Conservation (phyloP, 345 rosid genomes). For the Clarkia xantiana region DNA sequence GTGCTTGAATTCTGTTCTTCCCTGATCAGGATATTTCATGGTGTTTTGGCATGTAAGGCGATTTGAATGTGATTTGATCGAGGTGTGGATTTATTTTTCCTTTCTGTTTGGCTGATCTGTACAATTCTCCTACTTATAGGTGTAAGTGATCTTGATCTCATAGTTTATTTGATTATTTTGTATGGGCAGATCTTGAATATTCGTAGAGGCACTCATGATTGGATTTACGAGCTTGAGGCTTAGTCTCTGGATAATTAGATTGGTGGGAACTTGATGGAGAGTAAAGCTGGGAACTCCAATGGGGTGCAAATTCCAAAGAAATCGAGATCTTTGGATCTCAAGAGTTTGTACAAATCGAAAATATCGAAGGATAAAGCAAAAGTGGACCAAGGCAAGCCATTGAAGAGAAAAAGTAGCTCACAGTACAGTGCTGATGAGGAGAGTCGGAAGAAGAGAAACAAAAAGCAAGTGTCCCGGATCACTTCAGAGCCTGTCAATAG, state of each 20-base stretch:
- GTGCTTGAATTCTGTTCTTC: too few relatives aligned
- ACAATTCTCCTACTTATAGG: too few relatives aligned
- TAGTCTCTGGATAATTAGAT: slow-evolving; percentile 22
- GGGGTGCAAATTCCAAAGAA: slow-evolving; percentile 63
- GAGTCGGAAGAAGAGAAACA: slow-evolving; percentile 45
- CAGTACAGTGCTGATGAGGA: slow-evolving; percentile 22
- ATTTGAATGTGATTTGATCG: too few relatives aligned
- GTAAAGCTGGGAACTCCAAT: slow-evolving; percentile 46
- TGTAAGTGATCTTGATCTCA: too few relatives aligned
- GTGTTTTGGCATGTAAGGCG: too few relatives aligned
- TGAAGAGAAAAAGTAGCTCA: slow-evolving; percentile 46
- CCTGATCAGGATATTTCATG: too few relatives aligned
- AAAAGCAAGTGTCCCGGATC: slow-evolving; percentile 41
- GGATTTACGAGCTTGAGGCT: slow-evolving; percentile 23
- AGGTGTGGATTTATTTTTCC: too few relatives aligned
- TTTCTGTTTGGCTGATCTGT: too few relatives aligned
- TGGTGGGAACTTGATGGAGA: slow-evolving; percentile 68
- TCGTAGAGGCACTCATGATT: slow-evolving; percentile 15
- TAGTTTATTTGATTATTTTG: not conserved
- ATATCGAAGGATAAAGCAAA: slow-evolving; percentile 25
- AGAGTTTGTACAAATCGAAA: slow-evolving; percentile 55
- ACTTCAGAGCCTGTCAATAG: slow-evolving; percentile 32
- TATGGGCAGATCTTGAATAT: slow-evolving; percentile 49
- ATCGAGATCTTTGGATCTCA: slow-evolving; percentile 85
- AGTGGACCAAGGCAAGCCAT: slow-evolving; percentile 17